Percentiles rank a stretch among this genome's conserved stretches.
phyloP scores from a whole-genome alignment of 2,329 filamentous ascomycete species.

The Exophiala bonariae region DNA sequence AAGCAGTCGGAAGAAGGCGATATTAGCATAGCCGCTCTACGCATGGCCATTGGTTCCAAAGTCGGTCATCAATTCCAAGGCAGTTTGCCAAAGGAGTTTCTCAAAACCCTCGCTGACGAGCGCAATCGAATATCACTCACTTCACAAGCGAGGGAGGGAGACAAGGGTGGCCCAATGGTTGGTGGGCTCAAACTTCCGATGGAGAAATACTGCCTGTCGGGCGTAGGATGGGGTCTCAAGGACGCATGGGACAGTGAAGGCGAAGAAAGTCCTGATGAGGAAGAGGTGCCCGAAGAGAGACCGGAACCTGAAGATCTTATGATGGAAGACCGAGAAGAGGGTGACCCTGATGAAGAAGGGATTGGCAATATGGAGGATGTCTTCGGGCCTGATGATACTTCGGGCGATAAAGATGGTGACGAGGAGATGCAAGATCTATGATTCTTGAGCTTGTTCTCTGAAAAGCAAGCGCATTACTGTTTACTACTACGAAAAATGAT shows the following conservation, averaged over 20 bases:
- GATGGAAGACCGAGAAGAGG: conserved; percentile 31
- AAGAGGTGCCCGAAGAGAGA: conserved; percentile 15
- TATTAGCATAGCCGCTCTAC: conserved; percentile 58
- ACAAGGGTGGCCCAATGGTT: conserved; percentile 38
- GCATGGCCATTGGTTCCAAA: conserved; percentile 61
- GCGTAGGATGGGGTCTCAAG: conserved; percentile 56
- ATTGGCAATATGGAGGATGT: conserved; percentile 32
- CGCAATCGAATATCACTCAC: conserved; percentile 58
- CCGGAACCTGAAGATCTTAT: conserved; percentile 25
- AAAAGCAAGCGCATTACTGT: no score
- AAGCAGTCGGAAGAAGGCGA: conserved; percentile 46
- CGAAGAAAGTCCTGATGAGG: conserved; percentile 41
- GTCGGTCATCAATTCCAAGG: conserved; percentile 59
- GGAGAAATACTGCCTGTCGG: conserved; percentile 62
- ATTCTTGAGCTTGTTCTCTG: not conserved
- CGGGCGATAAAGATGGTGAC: conserved; percentile 40
- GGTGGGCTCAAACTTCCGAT: conserved; percentile 60
- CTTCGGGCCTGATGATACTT: conserved; percentile 36
- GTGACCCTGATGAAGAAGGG: conserved; percentile 28
- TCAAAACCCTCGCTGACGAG: conserved; percentile 58
- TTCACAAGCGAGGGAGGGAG: conserved; percentile 33
- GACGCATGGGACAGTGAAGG: conserved; percentile 60
- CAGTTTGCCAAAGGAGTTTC: conserved; percentile 61
- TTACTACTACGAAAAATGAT: not conserved
- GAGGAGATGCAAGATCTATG: conserved; percentile 37